Conservation (phyloP, 768 basidiomycete genomes). For the Hypsizygus marmoreus region DNA sequence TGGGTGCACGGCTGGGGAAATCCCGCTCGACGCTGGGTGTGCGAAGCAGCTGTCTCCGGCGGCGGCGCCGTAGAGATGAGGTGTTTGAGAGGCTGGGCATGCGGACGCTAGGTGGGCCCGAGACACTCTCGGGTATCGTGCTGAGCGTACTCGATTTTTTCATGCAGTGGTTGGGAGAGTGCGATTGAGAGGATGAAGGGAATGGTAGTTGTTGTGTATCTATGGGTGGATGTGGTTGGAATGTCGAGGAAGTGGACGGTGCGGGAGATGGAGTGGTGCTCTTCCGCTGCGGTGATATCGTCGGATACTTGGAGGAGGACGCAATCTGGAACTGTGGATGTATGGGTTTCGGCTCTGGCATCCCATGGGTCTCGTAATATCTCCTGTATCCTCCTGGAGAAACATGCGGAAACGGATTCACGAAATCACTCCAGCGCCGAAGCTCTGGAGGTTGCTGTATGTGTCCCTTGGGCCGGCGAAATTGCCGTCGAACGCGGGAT, state of each 20-base stretch:
- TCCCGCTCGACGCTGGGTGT: constrained; percentile 40
- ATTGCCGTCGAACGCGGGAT: constrained; percentile 22
- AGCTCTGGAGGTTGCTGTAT: constrained; percentile 34
- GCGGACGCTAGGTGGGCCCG: neutral
- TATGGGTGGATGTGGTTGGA: constrained; percentile 7
- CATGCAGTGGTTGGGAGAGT: constrained; percentile 17
- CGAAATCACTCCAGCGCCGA: constrained; percentile 35
- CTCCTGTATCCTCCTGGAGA: constrained; percentile 41
- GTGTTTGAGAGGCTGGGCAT: constrained; percentile 4
- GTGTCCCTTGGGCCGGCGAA: constrained; percentile 19
- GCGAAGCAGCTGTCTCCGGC: constrained; percentile 31
- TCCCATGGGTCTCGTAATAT: constrained; percentile 34
- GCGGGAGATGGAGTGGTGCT: constrained; percentile 2
- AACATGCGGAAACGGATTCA: constrained; percentile 40
- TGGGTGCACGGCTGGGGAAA: constrained; percentile 23
- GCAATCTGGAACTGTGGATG: too few relatives aligned
- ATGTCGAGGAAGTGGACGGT: constrained; percentile 19
- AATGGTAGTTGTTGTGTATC: constrained; percentile 9
- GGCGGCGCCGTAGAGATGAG: constrained; percentile 30
- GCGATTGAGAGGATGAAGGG: constrained; percentile 14
- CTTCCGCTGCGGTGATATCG: constrained; percentile 10
- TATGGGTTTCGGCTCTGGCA: constrained; percentile 13
- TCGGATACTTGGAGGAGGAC: neutral
- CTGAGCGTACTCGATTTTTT: constrained; percentile 16
- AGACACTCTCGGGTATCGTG: constrained; percentile 25